phyloP scores from a whole-genome alignment of 2,329 filamentous ascomycete species.

The Coniochaeta hoffmannii region DNA sequence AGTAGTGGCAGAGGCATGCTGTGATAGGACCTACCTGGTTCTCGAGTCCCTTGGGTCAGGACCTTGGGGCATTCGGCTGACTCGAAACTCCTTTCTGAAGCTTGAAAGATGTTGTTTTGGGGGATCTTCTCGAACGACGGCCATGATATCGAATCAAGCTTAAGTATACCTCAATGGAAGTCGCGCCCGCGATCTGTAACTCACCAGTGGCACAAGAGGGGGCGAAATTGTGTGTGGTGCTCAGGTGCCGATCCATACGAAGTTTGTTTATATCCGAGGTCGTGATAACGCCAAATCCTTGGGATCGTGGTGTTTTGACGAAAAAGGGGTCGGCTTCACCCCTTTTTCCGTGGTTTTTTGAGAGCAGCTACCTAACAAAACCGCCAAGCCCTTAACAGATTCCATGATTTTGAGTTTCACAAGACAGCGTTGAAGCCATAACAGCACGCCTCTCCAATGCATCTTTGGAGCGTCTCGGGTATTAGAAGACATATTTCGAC shows the following conservation, averaged over 20 bases:
- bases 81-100: background rate
- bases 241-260: background rate
- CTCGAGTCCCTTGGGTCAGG: background rate
- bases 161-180: slow-evolving; percentile 1
- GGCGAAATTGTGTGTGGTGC: background rate
- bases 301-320: slow-evolving; percentile 1
- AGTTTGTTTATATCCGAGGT: background rate
- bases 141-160: background rate
- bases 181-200: background rate
- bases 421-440: background rate
- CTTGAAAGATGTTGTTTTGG: background rate
- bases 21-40: slow-evolving; percentile 1
- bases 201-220: background rate
- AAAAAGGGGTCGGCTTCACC: slow-evolving; percentile 1
- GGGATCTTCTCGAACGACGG: background rate
- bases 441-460: background rate
- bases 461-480: background rate
- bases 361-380: background rate
- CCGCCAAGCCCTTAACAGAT: background rate
- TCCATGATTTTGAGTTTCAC: background rate
- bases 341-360: background rate
- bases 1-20: background rate
- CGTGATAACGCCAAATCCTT: background rate
- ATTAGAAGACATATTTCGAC: background rate
- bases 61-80: slow-evolving; percentile 3